Base-by-base conservation (phyloP, 331 rosid species). In the Telfairia occidentalis region DNA sequence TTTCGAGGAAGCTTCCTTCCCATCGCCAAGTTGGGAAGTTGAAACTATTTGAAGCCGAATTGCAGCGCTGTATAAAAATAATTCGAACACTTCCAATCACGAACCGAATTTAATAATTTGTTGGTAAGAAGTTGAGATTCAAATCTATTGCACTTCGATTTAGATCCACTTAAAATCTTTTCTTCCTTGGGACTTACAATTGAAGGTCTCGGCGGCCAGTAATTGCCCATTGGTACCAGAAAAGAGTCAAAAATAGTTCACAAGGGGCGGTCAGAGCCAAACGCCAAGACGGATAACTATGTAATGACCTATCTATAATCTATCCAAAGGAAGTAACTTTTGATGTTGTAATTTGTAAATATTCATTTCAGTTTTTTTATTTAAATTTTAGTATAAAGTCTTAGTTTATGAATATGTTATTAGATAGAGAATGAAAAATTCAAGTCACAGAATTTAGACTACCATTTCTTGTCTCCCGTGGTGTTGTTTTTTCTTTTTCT, bases 1-100 rank as follows among this genome's bases (percentile, higher is more conserved):
- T 57, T 80, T 57, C 79, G 50, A 30, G 57, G 87, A 79, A 84
- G 53, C 80, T 79, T 76, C 84, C 53, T 71, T 30, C 18, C 73
- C 74, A 5, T 50, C 45, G 52, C 58, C 80, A 32, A 43, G 37
- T 42, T n/a, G 7, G 37, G 23, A 40, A 67, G 55, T 0, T 34
- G 19, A 40, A 66, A 66, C 50, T 65, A 38, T 1, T 65, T 11
- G 50, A 38, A 64, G 37, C 23, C 1, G 52, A 66, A 40, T 1
- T 21, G 52, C 73, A 66, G 34, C 50, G 72, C 72, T 19, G 72
- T 65, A 37, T 38, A 9, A 37, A 7, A n/a, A 63, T 34, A 9
- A 9, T 40, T 42, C 8, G 38, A 69, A 3, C 74, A 26, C 55
- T 45, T 26, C 40, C 24, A 5, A 40, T 40, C 55, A 42, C 74